phyloP scores from a whole-genome alignment of 148 eudicot genomes.

The Chenopodium quinoa region DNA sequence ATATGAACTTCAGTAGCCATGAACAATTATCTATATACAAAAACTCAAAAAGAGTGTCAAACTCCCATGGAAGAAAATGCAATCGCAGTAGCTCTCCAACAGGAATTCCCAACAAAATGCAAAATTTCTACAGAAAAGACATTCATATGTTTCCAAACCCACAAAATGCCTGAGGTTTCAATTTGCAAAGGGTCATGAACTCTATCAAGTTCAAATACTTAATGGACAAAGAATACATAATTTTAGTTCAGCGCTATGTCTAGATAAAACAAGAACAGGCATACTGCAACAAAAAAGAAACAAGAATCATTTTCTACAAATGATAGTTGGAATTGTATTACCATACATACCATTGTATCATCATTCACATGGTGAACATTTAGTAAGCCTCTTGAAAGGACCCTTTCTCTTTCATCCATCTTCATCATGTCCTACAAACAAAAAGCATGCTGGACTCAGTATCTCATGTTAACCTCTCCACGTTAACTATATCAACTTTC shows the following conservation, averaged over 20 bases:
- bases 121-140: background rate
- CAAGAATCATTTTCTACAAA: background rate
- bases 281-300: background rate
- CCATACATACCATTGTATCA: constrained; percentile 52
- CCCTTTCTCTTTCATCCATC: constrained; percentile 63
- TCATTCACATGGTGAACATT: constrained; percentile 86
- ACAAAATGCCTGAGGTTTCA: background rate
- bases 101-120: background rate
- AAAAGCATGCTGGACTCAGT: background rate
- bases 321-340: background rate
- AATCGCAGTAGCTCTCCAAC: background rate
- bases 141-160: background rate
- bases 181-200: background rate
- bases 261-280: background rate
- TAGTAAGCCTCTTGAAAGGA: constrained; percentile 68
- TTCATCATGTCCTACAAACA: constrained; percentile 81
- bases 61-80: background rate
- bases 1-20: background rate
- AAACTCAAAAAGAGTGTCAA: background rate
- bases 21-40: background rate
- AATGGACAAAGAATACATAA: background rate
- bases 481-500: background rate
- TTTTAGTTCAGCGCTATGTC: background rate
- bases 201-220: background rate
- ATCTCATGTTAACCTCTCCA: background rate